Evolutionary conservation across 371 early-diverging fungal species (phyloP), one percentile per base, ranked within the genome.

Genomic region (Actinomortierella ambigua): DNA sequence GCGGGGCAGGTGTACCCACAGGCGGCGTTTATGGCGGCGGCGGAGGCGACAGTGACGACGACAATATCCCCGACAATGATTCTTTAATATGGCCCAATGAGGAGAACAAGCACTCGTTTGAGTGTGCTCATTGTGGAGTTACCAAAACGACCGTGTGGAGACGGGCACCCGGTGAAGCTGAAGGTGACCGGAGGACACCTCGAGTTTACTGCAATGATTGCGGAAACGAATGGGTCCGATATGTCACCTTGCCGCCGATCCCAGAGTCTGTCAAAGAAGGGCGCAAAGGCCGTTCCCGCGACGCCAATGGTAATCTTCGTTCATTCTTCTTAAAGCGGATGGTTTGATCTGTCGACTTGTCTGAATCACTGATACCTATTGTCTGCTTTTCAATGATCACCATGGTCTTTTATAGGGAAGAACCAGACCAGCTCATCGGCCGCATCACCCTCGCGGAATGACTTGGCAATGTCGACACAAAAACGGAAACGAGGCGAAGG

Each of bases 201-300:
- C 64, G 76, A n/a, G 85, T 88, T 0, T 75, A 90, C n/a, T 94
- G 94, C 61, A 71, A 82, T 50, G 85, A 87, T 18, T 94, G 94
- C 61, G 88, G 87, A 29, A 77, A 80, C 18, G 84, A 85, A 68
- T 93, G 91, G 93, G 69, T 88, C 15, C 90, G 89, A 39, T 94
- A 94, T 65, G 89, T 84, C 11, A 63, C 73, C 2, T 83, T 83
- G 65, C 86, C 81, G 22, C 66, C 78, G 2, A 48, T 77, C 42
- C 57, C 39, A 6, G 65, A 68, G 8, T 22, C 67, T 1, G 53
- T 57, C n/a, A 73, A 67, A 27, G 75, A 70, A 9, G 50, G 23
- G 15, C 34, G 53, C 28, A 55, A 34, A 34, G 34, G 34, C 34
- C 34, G 34, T 34, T 34, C 34, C 34, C 34, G 34, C 11, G 34